Evolutionary conservation across 805 yeast genomes (phyloP).

Genomic region (Wickerhamomyces pijperi): DNA sequence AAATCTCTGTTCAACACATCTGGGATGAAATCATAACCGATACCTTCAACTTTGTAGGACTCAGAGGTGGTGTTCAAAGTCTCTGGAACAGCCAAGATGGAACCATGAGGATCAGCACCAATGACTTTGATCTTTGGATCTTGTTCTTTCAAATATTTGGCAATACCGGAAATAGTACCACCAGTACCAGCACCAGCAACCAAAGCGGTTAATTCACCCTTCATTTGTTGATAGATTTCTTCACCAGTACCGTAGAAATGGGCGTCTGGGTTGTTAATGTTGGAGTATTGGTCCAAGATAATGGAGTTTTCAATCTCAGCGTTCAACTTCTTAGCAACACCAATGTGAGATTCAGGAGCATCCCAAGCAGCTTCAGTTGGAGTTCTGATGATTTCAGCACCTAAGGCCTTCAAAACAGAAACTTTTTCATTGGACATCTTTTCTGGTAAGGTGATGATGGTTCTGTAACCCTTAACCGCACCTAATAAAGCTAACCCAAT

Average conservation of each 20-base stretch:
- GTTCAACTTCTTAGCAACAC: conserved; percentile 73
- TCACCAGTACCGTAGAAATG: conserved; percentile 78
- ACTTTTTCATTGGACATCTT: conserved; percentile 90
- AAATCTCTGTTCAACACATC: conserved; percentile 57
- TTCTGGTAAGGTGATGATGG: conserved; percentile 82
- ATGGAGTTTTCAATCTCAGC: conserved; percentile 79
- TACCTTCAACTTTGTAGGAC: conserved; percentile 76
- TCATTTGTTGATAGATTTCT: conserved; percentile 76
- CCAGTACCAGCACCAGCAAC: conserved; percentile 95
- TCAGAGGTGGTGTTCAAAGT: conserved; percentile 43
- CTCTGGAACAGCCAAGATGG: conserved; percentile 75
- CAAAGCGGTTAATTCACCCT: conserved; percentile 57
- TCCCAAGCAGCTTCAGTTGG: conserved; percentile 93
- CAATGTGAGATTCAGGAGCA: conserved; percentile 83
- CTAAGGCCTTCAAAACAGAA: conserved; percentile 76
- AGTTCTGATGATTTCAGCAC: conserved; percentile 85
- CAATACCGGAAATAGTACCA: conserved; percentile 81
- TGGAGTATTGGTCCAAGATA: conserved; percentile 74
- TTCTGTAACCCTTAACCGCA: conserved; percentile 78
- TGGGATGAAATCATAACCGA: conserved; percentile 83
- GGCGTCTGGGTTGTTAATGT: conserved; percentile 71
- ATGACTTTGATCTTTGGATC: conserved; percentile 49
- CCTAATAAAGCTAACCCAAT: conserved; percentile 82
- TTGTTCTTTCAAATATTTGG: conserved; percentile 64
- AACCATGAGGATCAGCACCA: conserved; percentile 84